phyloP scores from a whole-genome alignment of 768 basidiomycete genomes.

The Hebeloma cylindrosporum region DNA sequence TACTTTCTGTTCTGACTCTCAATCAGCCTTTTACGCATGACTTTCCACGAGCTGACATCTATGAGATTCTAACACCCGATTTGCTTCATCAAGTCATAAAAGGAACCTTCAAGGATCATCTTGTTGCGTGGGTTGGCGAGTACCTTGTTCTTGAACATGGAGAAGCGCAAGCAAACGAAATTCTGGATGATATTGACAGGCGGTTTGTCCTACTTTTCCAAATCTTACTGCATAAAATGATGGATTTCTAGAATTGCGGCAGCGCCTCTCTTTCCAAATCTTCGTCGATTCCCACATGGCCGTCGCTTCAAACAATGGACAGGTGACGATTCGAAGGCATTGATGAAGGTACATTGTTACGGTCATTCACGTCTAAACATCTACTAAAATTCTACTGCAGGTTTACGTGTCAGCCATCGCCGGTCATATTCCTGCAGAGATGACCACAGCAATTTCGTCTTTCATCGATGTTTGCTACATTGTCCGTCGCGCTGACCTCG shows the following conservation, averaged over 20 bases:
- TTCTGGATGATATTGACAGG: slow-evolving; percentile 36
- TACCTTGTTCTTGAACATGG: too few species aligned
- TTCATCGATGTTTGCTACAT: slow-evolving; percentile 33
- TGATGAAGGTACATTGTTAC: slow-evolving; percentile 31
- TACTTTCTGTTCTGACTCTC: too few species aligned
- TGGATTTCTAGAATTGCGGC: slow-evolving; percentile 1
- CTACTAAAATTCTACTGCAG: slow-evolving; percentile 5
- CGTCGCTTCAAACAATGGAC: slow-evolving; percentile 12
- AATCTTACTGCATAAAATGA: background rate
- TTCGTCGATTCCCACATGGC: slow-evolving; percentile 5
- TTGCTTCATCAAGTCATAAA: too few species aligned
- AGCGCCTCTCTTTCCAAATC: slow-evolving; percentile 6
- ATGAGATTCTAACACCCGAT: too few species aligned
- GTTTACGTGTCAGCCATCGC: slow-evolving; percentile 28
- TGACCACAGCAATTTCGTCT: slow-evolving; percentile 23
- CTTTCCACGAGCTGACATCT: too few species aligned
- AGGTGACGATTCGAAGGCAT: slow-evolving; percentile 25
- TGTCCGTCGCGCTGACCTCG: slow-evolving; percentile 13
- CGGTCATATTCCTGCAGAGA: slow-evolving; percentile 26
- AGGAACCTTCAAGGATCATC: too few species aligned
- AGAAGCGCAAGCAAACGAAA: too few species aligned
- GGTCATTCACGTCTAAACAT: background rate
- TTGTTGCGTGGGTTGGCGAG: too few species aligned
- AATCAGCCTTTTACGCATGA: too few species aligned
- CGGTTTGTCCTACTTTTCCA: slow-evolving; percentile 20